Evolutionary conservation across 2,329 filamentous ascomycete species (phyloP), one percentile per base, ranked within the genome.

Genomic region (Decorospora gaudefroyi): DNA sequence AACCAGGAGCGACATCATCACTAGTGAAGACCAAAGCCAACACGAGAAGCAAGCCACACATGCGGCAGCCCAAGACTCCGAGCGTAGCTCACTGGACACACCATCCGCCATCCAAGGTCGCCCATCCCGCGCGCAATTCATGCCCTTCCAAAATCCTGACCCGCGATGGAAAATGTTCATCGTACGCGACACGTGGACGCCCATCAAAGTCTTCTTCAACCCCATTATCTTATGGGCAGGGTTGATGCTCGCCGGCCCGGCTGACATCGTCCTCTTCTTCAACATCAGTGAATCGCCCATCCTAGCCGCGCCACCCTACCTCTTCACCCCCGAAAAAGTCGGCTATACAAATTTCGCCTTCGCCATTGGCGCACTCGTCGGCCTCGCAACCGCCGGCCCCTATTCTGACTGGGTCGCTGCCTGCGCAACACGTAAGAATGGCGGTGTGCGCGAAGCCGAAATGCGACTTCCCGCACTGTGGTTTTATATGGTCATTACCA

Each of bases 341-440:
- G 77, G 77, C 2, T 77, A 78, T 42, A 74, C 74, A 18, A 80
- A 80, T 53, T 76, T 68, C 19, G 64, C 64, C 0, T 67, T 68
- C 28, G 63, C 80, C 0, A 58, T 78, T n/a, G 80, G 81, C 2
- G 76, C 74, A 0, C 54, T 80, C 5, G 74, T 83, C 29, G 80
- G 80, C 2, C 66, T 83, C 4, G 65, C 71, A 0, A 81, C 79
- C 1, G 78, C 79, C 6, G 80, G 81, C 0, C 77, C 77, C 0
- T 69, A 81, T 10, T 78, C 74, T 7, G 80, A 83, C 56, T 82
- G 78, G 78, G 69, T 83, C 19, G 75, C 76, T n/a, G 78, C 77
- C 34, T 67, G 73, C 11, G 73, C 76, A 1, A 83, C 81, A 6
- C 70, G 66, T 35, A 73, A 72, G 53, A 83, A 83, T 48, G 61